Percentiles rank a stretch among this genome's conserved stretches.
These are phyloP conservation scores for Heimioporus sp. DNA, from an alignment of 768 basidiomycete genomes.

Conservation along the genomic window DNA sequence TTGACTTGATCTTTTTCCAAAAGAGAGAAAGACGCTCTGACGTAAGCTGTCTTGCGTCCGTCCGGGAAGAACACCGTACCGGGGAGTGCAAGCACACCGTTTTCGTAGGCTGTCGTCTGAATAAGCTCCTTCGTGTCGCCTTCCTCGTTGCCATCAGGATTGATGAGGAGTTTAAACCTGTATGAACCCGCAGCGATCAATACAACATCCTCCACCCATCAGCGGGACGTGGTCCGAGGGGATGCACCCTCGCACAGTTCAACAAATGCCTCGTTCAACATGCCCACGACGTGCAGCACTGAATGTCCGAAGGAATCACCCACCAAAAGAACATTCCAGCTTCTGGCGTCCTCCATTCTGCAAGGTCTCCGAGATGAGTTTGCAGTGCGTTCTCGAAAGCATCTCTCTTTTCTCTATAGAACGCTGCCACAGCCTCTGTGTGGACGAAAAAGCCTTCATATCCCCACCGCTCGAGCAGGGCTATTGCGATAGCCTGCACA, in stretches of 20 bases:
- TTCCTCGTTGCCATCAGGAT: slow-evolving; percentile 32
- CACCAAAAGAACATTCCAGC: slow-evolving; percentile 91
- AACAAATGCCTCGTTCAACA: slow-evolving; percentile 4
- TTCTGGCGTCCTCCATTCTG: slow-evolving; percentile 67
- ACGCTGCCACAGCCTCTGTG: slow-evolving; percentile 62
- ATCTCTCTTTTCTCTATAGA: slow-evolving; percentile 73
- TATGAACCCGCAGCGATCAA: slow-evolving; percentile 3
- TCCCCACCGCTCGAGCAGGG: slow-evolving; percentile 69
- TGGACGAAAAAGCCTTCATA: slow-evolving; percentile 72
- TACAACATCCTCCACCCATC: neutral
- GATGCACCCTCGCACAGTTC: neutral
- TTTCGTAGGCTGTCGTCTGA: slow-evolving; percentile 67
- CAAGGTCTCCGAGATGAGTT: slow-evolving; percentile 74
- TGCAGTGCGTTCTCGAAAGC: slow-evolving; percentile 75
- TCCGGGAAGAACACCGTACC: slow-evolving; percentile 81
- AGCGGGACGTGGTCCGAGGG: slow-evolving; percentile 1
- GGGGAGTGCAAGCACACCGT: slow-evolving; percentile 87
- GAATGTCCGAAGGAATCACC: slow-evolving; percentile 21
- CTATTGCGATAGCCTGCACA: slow-evolving; percentile 58
- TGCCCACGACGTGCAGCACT: slow-evolving; percentile 1
- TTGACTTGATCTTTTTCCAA: slow-evolving; percentile 65
- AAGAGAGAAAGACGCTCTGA: slow-evolving; percentile 81
- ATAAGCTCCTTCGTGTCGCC: slow-evolving; percentile 76
- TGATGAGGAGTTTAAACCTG: slow-evolving; percentile 73
- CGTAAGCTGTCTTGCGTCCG: slow-evolving; percentile 65